Evolutionary conservation across 495 filamentous ascomycete species (phyloP).

Genomic region (Annulohypoxylon bovei): DNA sequence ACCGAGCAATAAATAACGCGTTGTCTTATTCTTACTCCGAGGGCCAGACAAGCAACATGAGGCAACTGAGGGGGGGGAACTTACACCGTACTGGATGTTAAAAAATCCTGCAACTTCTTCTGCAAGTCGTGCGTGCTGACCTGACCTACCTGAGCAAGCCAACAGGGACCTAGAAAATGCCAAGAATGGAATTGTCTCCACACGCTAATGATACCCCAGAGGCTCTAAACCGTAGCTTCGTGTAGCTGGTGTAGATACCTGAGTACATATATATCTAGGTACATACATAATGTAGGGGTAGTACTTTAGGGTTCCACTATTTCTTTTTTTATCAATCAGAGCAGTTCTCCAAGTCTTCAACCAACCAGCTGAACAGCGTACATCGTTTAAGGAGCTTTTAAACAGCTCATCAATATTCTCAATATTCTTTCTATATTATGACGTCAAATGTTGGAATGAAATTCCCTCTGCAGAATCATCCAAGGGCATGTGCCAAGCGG

Average conservation of each 20-base stretch:
- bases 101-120: conserved; percentile 13
- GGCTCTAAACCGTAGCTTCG: conserved; percentile 34
- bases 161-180: conserved; percentile 23
- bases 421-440: neutral
- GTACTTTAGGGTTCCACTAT: conserved; percentile 13
- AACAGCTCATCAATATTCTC: conserved; percentile 22
- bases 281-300: conserved; percentile 13
- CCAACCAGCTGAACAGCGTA: conserved; percentile 18
- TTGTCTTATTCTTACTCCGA: conserved; percentile 18
- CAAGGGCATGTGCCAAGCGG: conserved; percentile 3
- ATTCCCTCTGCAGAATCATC: neutral
- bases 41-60: neutral
- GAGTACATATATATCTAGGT: neutral
- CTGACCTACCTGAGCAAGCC: conserved; percentile 23
- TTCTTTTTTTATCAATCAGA: conserved; percentile 28
- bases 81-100: neutral
- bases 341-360: conserved; percentile 2
- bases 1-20: conserved; percentile 36
- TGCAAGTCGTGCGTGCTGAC: conserved; percentile 33
- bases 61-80: neutral
- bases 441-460: conserved; percentile 7
- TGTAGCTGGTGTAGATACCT: neutral
- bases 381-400: neutral
- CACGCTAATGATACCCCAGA: conserved; percentile 44
- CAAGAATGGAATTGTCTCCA: conserved; percentile 31